Conservation (phyloP, 306 rosid genomes). For the Spatholobus suberectus region DNA sequence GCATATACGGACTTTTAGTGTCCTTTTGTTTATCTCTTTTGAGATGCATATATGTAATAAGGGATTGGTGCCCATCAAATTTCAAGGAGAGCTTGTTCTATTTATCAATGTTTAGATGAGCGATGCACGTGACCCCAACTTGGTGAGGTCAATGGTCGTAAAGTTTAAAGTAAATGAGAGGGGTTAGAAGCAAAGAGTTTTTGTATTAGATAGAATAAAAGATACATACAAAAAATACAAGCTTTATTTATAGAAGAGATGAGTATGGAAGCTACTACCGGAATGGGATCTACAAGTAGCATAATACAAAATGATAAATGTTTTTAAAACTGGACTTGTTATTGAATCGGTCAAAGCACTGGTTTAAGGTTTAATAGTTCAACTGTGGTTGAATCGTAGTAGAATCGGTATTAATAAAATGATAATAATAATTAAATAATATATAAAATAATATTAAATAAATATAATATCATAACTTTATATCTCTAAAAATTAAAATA, state of each 20-base stretch:
- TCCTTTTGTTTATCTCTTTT: neutral
- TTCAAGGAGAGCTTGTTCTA: neutral
- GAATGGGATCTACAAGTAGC: neutral
- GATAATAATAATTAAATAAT: too few species aligned
- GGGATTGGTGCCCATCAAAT: neutral
- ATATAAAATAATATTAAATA: too few species aligned
- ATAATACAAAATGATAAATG: too few species aligned
- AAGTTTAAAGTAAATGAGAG: neutral
- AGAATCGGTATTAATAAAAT: too few species aligned
- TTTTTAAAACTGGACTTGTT: too few species aligned
- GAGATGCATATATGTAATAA: conserved; percentile 14
- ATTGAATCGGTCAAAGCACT: too few species aligned
- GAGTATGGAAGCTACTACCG: neutral
- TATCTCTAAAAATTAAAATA: too few species aligned
- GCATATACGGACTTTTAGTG: neutral
- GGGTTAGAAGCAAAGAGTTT: neutral
- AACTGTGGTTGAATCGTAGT: too few species aligned
- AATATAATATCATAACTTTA: too few species aligned
- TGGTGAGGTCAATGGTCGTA: neutral
- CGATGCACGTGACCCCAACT: neutral
- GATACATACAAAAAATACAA: neutral
- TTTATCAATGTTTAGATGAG: neutral
- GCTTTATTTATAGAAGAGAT: neutral
- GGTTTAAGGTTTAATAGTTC: too few species aligned
- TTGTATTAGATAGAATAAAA: neutral